These are phyloP conservation scores for Zostera marina DNA, from an alignment of 116 monocot genomes.

Conservation along the genomic window DNA sequence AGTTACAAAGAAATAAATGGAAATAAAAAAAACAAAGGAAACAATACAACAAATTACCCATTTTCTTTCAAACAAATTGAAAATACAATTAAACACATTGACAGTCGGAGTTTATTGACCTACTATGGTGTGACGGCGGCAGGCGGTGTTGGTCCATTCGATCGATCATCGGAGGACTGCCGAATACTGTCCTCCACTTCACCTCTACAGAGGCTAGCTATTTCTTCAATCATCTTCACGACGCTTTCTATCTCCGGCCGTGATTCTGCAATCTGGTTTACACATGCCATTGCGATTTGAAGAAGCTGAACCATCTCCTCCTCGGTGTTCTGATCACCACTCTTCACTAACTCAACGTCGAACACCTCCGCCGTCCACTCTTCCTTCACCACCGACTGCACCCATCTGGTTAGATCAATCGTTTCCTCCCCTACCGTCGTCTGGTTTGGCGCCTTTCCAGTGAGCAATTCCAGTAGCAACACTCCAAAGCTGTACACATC, in stretches of 20 bases:
- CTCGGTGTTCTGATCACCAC: slow-evolving; percentile 10
- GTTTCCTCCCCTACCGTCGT: slow-evolving; percentile 17
- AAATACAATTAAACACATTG: not conserved
- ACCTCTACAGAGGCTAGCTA: slow-evolving; percentile 13
- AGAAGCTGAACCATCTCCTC: slow-evolving; percentile 44
- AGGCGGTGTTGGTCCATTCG: slow-evolving; percentile 40
- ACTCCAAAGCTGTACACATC: slow-evolving; percentile 41
- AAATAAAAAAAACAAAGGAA: not conserved
- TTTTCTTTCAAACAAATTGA: not conserved
- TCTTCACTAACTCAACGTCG: slow-evolving; percentile 18
- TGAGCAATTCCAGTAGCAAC: slow-evolving; percentile 36
- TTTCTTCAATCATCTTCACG: slow-evolving; percentile 62
- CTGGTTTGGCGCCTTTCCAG: slow-evolving; percentile 28
- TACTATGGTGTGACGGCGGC: slow-evolving; percentile 21
- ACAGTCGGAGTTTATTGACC: not conserved
- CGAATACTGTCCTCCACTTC: slow-evolving; percentile 19
- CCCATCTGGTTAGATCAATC: slow-evolving; percentile 34
- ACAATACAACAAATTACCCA: not conserved
- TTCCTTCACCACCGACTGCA: slow-evolving; percentile 40
- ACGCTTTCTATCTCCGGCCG: slow-evolving; percentile 47
- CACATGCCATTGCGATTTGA: slow-evolving; percentile 37
- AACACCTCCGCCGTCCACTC: slow-evolving; percentile 49
- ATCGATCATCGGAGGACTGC: slow-evolving; percentile 33
- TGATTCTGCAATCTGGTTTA: slow-evolving; percentile 36
- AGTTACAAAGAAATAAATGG: too few relatives aligned